Evolutionary conservation across 805 yeast species (phyloP).

Genomic region (Monosporozyma unispora): DNA sequence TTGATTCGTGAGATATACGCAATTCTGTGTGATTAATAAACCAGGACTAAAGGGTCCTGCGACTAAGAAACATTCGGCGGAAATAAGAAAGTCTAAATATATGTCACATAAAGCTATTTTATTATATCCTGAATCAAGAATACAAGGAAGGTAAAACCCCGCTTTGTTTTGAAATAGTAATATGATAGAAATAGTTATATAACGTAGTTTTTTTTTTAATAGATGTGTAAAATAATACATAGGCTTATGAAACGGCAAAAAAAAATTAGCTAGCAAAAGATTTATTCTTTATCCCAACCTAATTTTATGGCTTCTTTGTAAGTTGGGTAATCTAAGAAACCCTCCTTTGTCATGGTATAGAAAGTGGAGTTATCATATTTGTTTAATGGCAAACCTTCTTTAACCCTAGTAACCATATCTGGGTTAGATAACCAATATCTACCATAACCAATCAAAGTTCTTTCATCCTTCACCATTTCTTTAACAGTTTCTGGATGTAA

Average conservation of each 20-base stretch:
- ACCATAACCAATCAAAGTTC: conserved; percentile 40
- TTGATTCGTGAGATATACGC: background rate
- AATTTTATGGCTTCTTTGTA: conserved; percentile 22
- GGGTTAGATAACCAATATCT: conserved; percentile 48
- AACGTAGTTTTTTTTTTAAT: too few species aligned
- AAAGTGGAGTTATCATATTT: conserved; percentile 42
- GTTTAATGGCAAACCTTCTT: conserved; percentile 34
- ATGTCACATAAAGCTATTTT: too few species aligned
- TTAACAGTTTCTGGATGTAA: conserved; percentile 20
- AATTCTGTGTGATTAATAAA: too few species aligned
- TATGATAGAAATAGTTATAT: too few species aligned
- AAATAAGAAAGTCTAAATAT: background rate
- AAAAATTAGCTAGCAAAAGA: background rate
- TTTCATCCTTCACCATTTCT: conserved; percentile 30
- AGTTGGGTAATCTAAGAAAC: conserved; percentile 38
- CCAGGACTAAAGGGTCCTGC: too few species aligned
- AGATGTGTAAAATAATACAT: too few species aligned
- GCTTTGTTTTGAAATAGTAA: too few species aligned
- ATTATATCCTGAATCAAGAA: too few species aligned
- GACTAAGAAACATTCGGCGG: background rate
- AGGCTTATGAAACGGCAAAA: too few species aligned
- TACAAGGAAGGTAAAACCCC: too few species aligned
- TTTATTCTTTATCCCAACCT: conserved; percentile 9
- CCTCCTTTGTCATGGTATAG: conserved; percentile 33
- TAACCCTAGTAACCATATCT: conserved; percentile 40